These are phyloP conservation scores for Diplodia intermedia DNA, from an alignment of 2,329 filamentous ascomycete species.

Conservation along the genomic window DNA sequence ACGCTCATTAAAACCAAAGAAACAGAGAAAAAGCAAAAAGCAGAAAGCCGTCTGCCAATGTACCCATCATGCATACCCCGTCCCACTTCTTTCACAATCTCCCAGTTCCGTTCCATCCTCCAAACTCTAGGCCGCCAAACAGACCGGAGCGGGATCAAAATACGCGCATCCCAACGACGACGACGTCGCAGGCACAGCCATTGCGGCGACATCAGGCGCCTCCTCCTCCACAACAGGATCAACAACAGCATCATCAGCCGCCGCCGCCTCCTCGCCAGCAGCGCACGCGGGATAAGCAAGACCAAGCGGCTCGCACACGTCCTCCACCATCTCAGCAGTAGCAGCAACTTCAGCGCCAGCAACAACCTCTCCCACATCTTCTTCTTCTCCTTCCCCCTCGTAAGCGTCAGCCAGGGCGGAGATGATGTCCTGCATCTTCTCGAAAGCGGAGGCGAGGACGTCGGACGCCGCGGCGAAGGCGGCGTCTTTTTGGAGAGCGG, in stretches of 20 bases:
- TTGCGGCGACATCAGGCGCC: neutral
- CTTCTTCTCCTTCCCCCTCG: neutral
- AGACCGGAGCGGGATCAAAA: neutral
- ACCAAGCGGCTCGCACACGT: too few species aligned
- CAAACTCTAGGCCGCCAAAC: neutral
- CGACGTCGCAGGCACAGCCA: neutral
- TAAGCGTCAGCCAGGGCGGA: neutral
- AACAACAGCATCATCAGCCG: neutral
- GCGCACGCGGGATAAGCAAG: neutral
- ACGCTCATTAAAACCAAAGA: neutral
- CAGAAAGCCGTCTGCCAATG: neutral
- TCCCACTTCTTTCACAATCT: neutral
- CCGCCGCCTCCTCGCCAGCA: neutral
- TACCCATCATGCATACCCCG: neutral
- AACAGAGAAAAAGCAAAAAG: neutral
- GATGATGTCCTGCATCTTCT: slow-evolving; percentile 13
- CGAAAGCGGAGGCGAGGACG: slow-evolving; percentile 5
- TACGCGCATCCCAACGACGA: neutral
- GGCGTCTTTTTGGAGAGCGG: neutral
- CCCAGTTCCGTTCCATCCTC: neutral
- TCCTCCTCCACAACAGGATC: neutral
- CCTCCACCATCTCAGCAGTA: too few species aligned
- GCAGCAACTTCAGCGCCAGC: too few species aligned
- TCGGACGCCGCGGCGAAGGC: neutral
- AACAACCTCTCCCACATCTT: too few species aligned